Percentiles rank a stretch among this genome's conserved stretches.
Conservation (phyloP, 164 flowering plant species). For the Euptelea pleiosperma region DNA sequence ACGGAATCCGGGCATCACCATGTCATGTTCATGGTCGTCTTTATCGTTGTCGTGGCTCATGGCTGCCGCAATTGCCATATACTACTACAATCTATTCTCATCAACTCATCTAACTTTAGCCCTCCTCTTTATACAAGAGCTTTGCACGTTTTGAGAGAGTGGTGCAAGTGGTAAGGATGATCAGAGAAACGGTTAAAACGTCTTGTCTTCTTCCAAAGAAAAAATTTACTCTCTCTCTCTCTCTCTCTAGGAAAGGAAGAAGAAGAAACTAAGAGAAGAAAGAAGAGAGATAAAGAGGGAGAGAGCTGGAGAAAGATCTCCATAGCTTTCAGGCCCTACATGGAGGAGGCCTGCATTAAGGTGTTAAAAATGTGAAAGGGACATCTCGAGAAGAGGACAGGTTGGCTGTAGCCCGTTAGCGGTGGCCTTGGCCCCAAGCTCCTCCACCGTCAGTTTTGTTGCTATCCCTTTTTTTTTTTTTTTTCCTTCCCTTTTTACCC, state of each 20-base stretch:
- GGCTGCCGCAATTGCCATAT: constrained; percentile 50
- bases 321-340: constrained; percentile 49
- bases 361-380: constrained; percentile 51
- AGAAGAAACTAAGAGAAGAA: constrained; percentile 2
- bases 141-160: constrained; percentile 8
- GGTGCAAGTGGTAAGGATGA: constrained; percentile 25
- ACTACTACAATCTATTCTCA: constrained; percentile 1
- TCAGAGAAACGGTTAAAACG: constrained; percentile 20
- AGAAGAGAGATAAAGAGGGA: not conserved
- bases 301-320: constrained; percentile 41
- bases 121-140: constrained; percentile 12
- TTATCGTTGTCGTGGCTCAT: constrained; percentile 25
- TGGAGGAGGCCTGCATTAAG: constrained; percentile 26
- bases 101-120: too few relatives aligned
- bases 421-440: constrained; percentile 54
- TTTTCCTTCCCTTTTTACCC: not conserved
- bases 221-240: not conserved
- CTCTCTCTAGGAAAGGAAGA: not conserved
- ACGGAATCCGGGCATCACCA: constrained; percentile 98
- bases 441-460: too few relatives aligned
- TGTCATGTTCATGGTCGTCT: constrained; percentile 73
- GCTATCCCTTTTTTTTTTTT: constrained; percentile 7
- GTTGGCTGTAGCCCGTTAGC: constrained; percentile 47
- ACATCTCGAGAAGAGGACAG: constrained; percentile 52
- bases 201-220: not conserved